Base-by-base conservation (phyloP, 2,329 filamentous ascomycete species). In the Arthrocladium fulminans region DNA sequence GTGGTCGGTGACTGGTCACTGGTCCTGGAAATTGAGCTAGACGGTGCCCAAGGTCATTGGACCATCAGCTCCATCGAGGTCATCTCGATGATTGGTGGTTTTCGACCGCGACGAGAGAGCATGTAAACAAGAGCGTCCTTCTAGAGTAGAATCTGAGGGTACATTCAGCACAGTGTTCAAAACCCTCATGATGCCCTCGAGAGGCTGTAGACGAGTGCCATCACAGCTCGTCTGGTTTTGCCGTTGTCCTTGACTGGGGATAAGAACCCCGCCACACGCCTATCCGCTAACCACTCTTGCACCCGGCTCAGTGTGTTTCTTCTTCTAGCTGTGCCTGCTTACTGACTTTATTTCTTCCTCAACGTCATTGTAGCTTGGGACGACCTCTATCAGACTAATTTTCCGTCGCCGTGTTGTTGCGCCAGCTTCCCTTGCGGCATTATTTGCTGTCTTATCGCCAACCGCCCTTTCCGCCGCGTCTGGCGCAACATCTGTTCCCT, bases 11-110 rank as follows among this genome's bases (percentile, higher is more conserved):
- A 45, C 12, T 45, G 43, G 43, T 37, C 29, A 45, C 43, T 45
- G 43, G 43, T 38, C 43, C 20, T 22, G 30, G 8, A 45, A 45
- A 45, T 45, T 45, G 43, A 45, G 43, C 43, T 45, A 45, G 43
- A 45, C 30, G 43, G 37, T 45, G 32, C 43, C 23, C 29, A 35
- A 37, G 43, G 30, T 45, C 32, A 45, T 45, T 45, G 43, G 43
- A 45, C 43, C 30, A 25, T 15, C 29, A 45, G 43, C 43, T 45
- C 43, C 43, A 45, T 45, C n/a, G 20, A 15, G 43, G 43, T 45
- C 29, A 22, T 38, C 25, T 23, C 43, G 22, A 37, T 45, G 43
- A 45, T 45, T 45, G 43, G 43, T 45, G 43, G 15, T 23, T 37
- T n/a, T 35, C 9, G 27, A 45, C 29, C 43, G 43, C 43, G 30